Base-by-base conservation (phyloP, 257 asterid genomes). In the Thymus mandschuricus region DNA sequence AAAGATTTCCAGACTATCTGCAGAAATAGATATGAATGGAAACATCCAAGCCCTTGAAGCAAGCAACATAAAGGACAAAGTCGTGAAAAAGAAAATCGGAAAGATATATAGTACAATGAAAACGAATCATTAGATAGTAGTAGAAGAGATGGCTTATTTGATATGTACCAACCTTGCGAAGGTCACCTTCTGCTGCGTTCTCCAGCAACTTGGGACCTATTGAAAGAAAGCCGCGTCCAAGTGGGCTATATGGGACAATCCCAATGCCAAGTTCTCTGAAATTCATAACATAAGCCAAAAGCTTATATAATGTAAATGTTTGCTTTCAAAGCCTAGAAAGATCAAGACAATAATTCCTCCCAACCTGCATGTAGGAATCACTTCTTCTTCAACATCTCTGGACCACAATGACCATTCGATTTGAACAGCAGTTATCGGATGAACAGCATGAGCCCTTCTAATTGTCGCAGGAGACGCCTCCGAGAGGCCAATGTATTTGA, bases 401-500 rank as follows among this genome's bases (percentile, higher is more conserved):
- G 87, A 62, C 87, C 83, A 82, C 72, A 84, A 73, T 0, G 89
- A 86, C 89, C 89, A 86, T 48, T 86, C 92, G 50, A 70, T 62
- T 69, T 86, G 88, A 41, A 85, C 75, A 2, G 90, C 92, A 30
- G 86, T 84, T 73, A 88, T 60, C 1, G 92, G 89, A 75, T 88
- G 92, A 60, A 88, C 78, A 11, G 85, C 89, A 41, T 86, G 88
- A 21, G 95, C 92, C 80, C 92, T 88, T 79, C 83, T 81, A 10
- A 86, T 86, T 15, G 92, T 82, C 35, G 88, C 79, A 66, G 83
- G 83, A 35, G 82, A 82, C 45, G 95, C 89, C 83, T 86, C 91
- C 0, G 95, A 88, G 34, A 86, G 82, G 38, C 95, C 95, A 46
- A 86, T 71, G 44, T 84, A 88, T 73, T 84, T 88, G 31, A 86